A percentile compares a stretch with the other conserved stretches of the same genome.
Conservation (phyloP, 306 rosid species). For the Cucumis melo region DNA sequence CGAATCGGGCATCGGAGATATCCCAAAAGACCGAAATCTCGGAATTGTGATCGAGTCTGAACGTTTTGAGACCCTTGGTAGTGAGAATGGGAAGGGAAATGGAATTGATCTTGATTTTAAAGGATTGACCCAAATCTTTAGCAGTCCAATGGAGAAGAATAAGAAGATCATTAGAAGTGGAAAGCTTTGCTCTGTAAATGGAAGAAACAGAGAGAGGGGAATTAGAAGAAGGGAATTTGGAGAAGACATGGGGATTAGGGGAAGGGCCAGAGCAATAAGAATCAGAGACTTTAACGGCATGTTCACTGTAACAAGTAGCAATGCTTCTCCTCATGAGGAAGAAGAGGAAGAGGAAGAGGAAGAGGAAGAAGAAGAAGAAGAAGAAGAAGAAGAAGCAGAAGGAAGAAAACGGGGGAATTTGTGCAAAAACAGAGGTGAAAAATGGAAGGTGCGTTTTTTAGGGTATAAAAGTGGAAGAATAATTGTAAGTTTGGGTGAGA, state of each 20-base stretch:
- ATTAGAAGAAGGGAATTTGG: slow-evolving; percentile 31
- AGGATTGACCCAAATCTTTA: slow-evolving; percentile 30
- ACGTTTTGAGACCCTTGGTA: slow-evolving; percentile 27
- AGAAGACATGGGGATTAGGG: slow-evolving; percentile 23
- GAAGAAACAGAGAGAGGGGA: slow-evolving; percentile 31
- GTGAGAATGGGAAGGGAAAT: slow-evolving; percentile 13
- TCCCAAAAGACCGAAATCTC: slow-evolving; percentile 52
- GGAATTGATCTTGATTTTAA: slow-evolving; percentile 18
- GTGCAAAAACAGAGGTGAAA: not conserved
- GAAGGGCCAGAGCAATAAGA: slow-evolving; percentile 79
- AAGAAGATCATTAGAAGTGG: slow-evolving; percentile 21
- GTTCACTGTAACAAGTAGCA: slow-evolving; percentile 80
- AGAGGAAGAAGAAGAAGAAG: not conserved
- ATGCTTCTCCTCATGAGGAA: slow-evolving; percentile 43
- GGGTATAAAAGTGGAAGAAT: slow-evolving; percentile 1
- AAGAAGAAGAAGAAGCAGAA: not conserved
- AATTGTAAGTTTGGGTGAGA: slow-evolving; percentile 6
- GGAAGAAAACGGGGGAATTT: not conserved
- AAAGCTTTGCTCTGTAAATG: slow-evolving; percentile 29
- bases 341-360: not conserved
- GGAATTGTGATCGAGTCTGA: slow-evolving; percentile 1
- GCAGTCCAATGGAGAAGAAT: slow-evolving; percentile 41
- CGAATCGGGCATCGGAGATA: slow-evolving; percentile 39
- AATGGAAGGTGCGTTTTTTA: not conserved
- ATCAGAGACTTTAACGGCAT: slow-evolving; percentile 67